Percentiles rank a stretch among this genome's conserved stretches.
phyloP scores from a whole-genome alignment of 495 filamentous ascomycete species.

The Xanthoparmelia taractica region DNA sequence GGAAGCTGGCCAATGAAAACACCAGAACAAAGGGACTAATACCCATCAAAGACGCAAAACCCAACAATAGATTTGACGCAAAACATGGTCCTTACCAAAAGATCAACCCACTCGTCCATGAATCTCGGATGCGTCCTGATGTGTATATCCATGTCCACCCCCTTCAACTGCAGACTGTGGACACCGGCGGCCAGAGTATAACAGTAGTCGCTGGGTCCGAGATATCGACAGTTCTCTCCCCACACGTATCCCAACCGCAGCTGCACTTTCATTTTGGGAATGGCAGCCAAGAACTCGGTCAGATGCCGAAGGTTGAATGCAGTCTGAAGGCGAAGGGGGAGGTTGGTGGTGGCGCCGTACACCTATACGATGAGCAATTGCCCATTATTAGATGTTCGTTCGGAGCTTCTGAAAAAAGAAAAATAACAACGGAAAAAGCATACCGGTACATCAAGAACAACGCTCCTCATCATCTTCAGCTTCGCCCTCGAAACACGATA shows the following conservation, averaged over 20 bases:
- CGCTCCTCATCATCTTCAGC: slow-evolving; percentile 2
- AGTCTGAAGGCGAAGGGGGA: neutral
- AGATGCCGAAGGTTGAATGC: slow-evolving; percentile 1
- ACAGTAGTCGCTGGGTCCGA: neutral
- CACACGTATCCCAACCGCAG: neutral
- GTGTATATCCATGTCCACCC: slow-evolving; percentile 4
- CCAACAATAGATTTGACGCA: neutral
- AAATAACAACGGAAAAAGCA: too few relatives aligned
- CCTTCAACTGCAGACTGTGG: neutral
- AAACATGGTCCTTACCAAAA: neutral
- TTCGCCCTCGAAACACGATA: neutral
- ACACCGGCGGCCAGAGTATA: neutral
- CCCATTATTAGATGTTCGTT: neutral
- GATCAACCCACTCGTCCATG: slow-evolving; percentile 5
- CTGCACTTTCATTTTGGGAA: neutral
- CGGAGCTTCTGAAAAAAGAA: neutral
- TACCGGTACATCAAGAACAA: slow-evolving; percentile 11
- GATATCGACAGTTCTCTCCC: neutral
- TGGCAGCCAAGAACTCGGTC: neutral
- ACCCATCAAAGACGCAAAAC: neutral
- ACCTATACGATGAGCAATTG: slow-evolving; percentile 1
- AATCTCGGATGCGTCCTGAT: slow-evolving; percentile 7
- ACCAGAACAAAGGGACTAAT: neutral
- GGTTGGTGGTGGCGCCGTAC: neutral
- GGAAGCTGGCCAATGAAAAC: neutral